phyloP scores from a whole-genome alignment of 768 basidiomycete species.

The Hygrocybe punicea region DNA sequence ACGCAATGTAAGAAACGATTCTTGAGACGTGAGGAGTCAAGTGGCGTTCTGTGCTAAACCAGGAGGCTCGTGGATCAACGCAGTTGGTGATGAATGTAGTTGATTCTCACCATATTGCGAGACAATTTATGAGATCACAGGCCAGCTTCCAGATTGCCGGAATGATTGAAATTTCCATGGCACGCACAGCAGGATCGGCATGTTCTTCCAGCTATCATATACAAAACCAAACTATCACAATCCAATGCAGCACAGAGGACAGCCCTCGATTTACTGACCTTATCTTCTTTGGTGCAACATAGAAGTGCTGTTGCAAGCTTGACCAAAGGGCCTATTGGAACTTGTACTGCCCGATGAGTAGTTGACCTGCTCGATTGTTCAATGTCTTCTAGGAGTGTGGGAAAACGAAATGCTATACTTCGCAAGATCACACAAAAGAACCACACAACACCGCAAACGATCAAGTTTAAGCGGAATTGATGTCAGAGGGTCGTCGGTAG shows the following conservation, averaged over 20 bases:
- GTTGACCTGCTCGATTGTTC: slow-evolving; percentile 42
- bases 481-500: slow-evolving; percentile 45
- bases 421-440: slow-evolving; percentile 53
- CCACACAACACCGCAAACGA: slow-evolving; percentile 52
- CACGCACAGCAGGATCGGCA: slow-evolving; percentile 48
- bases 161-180: slow-evolving; percentile 52
- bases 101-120: slow-evolving; percentile 49
- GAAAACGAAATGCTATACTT: slow-evolving; percentile 35
- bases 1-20: slow-evolving; percentile 50
- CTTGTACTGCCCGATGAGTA: slow-evolving; percentile 57
- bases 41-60: slow-evolving; percentile 48
- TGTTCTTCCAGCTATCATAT: slow-evolving; percentile 43
- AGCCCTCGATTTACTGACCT: slow-evolving; percentile 23
- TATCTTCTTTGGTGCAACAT: slow-evolving; percentile 47
- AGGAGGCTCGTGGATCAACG: not conserved
- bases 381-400: not conserved
- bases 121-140: slow-evolving; percentile 47
- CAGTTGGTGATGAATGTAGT: not conserved
- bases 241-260: too few species aligned
- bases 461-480: slow-evolving; percentile 57
- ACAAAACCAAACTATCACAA: not conserved
- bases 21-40: slow-evolving; percentile 55
- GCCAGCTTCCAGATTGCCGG: slow-evolving; percentile 53
- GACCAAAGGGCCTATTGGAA: slow-evolving; percentile 65
- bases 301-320: slow-evolving; percentile 52